A percentile compares a stretch with the other conserved stretches of the same genome.
phyloP scores from a whole-genome alignment of 805 yeast species.

The Zygosaccharomyces siamensis region DNA sequence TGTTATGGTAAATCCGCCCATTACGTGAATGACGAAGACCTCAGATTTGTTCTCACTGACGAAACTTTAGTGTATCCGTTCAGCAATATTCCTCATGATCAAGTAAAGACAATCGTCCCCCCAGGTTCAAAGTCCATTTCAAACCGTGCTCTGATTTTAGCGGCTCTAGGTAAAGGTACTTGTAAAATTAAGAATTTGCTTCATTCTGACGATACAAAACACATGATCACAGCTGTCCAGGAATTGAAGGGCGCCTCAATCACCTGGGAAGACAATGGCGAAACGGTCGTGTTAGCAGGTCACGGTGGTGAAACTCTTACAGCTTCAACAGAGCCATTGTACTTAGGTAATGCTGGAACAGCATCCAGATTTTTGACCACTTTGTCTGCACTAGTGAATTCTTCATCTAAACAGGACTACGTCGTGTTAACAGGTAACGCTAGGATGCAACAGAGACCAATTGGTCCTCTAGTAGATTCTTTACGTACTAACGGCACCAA shows the following conservation, averaged over 20 bases:
- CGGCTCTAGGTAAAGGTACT: slow-evolving; percentile 84
- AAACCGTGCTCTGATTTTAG: slow-evolving; percentile 86
- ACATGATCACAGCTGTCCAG: slow-evolving; percentile 84
- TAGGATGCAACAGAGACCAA: slow-evolving; percentile 96
- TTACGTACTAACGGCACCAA: slow-evolving; percentile 71
- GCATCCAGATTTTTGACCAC: slow-evolving; percentile 93
- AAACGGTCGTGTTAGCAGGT: slow-evolving; percentile 76
- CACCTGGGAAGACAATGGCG: slow-evolving; percentile 82
- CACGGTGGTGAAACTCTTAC: slow-evolving; percentile 71
- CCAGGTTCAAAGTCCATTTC: slow-evolving; percentile 98
- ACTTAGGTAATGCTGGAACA: slow-evolving; percentile 96
- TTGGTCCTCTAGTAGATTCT: slow-evolving; percentile 94
- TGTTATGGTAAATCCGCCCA: slow-evolving; percentile 89
- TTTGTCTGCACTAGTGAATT: slow-evolving; percentile 77
- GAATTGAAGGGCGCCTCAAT: slow-evolving; percentile 77
- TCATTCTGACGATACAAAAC: slow-evolving; percentile 94
- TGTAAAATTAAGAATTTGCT: slow-evolving; percentile 79
- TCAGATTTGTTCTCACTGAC: slow-evolving; percentile 77
- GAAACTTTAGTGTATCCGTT: slow-evolving; percentile 67
- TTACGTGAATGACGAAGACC: slow-evolving; percentile 71
- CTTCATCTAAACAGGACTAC: slow-evolving; percentile 38
- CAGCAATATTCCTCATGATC: slow-evolving; percentile 27
- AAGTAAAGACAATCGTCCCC: slow-evolving; percentile 53
- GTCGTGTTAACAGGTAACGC: slow-evolving; percentile 86
- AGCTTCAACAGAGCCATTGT: slow-evolving; percentile 63